Evolutionary conservation across 164 flowering plant genomes (phyloP), one percentile per base, ranked within the genome.

Genomic region (Nymphaea colorata): DNA sequence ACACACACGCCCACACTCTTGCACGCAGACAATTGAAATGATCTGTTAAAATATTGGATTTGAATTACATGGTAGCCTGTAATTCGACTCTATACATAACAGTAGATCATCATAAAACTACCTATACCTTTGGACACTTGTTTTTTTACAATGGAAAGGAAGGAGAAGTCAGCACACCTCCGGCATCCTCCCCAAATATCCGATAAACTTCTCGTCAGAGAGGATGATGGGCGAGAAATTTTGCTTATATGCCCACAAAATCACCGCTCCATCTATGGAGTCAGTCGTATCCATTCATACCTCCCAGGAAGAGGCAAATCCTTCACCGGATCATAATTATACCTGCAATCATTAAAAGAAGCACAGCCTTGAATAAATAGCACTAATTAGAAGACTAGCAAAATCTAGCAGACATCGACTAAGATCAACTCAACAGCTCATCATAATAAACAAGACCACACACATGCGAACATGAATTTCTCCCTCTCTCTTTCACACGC

Each of bases 271-370:
- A 51, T 59, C 78, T 72, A 85, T 12, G 74, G 82, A 59, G 65
- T 70, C 71, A 84, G 75, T 73, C 72, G 74, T 72, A 80, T 85
- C 98, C 98, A 92, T 68, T 90, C 93, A 36, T 79, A 92, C 2
- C 89, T 86, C 36, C 98, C 98, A 1, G 88, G 83, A 41, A 90
- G 86, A 5, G 98, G 96, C 36, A 69, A n/a, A 44, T 88, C 95
- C 60, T 74, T 87, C 74, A 75, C 79, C 0, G 87, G 68, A 66
- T 92, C 96, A 73, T 85, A 92, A 83, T 92, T 92, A 76, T 92
- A 92, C 89, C 98, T 92, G 85, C 79, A 79, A 44, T 5, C 55
- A 47, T 14, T 14, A 47, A 47, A 7, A 47, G 55, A 61, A 44
- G 63, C 14, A 6, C 43, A 51, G 62, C 11, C 11, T 47, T 47